Conservation (phyloP, 306 rosid species). For the Vicia faba region DNA sequence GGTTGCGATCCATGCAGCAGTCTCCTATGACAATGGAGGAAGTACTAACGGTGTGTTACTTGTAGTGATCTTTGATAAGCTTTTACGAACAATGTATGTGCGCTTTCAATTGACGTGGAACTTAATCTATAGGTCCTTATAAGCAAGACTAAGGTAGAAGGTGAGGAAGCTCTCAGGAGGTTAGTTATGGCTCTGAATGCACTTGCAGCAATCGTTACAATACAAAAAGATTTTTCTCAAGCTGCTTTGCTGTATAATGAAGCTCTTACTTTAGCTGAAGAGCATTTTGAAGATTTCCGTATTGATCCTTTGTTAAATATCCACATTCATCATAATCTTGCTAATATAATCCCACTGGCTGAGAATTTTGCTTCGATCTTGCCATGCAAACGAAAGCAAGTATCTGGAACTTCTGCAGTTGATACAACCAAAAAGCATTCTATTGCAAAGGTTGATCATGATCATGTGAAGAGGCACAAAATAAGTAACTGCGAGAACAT, state of each 20-base stretch:
- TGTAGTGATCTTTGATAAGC: conserved; percentile 28
- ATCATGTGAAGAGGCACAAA: conserved; percentile 70
- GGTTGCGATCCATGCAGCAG: conserved; percentile 91
- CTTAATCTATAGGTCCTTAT: conserved; percentile 76
- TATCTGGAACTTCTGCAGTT: conserved; percentile 42
- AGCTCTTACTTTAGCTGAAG: conserved; percentile 73
- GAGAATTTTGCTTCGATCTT: conserved; percentile 40
- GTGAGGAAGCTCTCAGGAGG: conserved; percentile 93
- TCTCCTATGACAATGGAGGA: conserved; percentile 98
- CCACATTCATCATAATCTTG: conserved; percentile 88
- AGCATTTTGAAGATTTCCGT: conserved; percentile 83
- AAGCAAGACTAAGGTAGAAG: conserved; percentile 89
- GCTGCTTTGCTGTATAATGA: conserved; percentile 80
- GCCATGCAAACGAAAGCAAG: conserved; percentile 43
- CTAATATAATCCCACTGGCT: conserved; percentile 68
- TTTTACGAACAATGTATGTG: neutral
- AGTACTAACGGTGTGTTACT: conserved; percentile 70
- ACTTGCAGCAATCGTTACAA: conserved; percentile 76
- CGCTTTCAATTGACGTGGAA: conserved; percentile 32
- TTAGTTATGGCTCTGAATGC: conserved; percentile 82
- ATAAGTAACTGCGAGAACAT: conserved; percentile 41
- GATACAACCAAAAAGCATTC: conserved; percentile 43
- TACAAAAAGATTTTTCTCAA: conserved; percentile 64
- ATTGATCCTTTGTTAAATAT: conserved; percentile 84
- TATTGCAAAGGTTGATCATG: conserved; percentile 48